Percentiles rank a stretch among this genome's conserved stretches.
Conservation (phyloP, 345 rosid species). For the Eucalyptus globulus region DNA sequence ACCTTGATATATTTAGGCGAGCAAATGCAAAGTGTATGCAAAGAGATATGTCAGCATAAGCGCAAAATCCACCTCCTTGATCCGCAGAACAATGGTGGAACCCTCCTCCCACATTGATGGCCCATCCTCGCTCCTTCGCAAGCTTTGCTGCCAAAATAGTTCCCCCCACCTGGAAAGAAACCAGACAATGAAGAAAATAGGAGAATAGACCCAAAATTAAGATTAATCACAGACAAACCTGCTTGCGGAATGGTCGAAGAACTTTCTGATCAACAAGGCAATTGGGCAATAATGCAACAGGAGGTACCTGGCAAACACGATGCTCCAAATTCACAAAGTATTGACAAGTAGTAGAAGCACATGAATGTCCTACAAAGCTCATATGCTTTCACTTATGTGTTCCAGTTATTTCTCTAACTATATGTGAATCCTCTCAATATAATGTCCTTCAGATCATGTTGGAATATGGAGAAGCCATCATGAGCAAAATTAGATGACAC, state of each 20-base stretch:
- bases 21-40: conserved; percentile 76
- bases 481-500: not conserved
- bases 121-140: conserved; percentile 88
- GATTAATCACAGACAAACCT: conserved; percentile 20
- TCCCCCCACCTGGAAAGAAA: conserved; percentile 66
- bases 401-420: not conserved
- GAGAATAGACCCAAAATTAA: not conserved
- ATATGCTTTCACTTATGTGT: not conserved
- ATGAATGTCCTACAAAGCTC: not conserved
- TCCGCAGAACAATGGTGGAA: conserved; percentile 88
- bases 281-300: conserved; percentile 74
- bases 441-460: not conserved
- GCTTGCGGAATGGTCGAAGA: conserved; percentile 74
- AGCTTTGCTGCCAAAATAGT: conserved; percentile 85
- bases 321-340: not conserved
- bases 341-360: not conserved
- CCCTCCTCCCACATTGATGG: conserved; percentile 93
- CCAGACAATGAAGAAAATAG: not conserved
- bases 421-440: not conserved
- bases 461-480: not conserved
- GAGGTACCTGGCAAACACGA: conserved; percentile 52
- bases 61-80: conserved; percentile 91
- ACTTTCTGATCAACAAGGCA: conserved; percentile 68
- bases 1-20: conserved; percentile 63
- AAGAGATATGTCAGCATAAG: conserved; percentile 84